Evolutionary conservation across 192 early-diverging fungal genomes (phyloP).

Genomic region (Phycomyces nitens): DNA sequence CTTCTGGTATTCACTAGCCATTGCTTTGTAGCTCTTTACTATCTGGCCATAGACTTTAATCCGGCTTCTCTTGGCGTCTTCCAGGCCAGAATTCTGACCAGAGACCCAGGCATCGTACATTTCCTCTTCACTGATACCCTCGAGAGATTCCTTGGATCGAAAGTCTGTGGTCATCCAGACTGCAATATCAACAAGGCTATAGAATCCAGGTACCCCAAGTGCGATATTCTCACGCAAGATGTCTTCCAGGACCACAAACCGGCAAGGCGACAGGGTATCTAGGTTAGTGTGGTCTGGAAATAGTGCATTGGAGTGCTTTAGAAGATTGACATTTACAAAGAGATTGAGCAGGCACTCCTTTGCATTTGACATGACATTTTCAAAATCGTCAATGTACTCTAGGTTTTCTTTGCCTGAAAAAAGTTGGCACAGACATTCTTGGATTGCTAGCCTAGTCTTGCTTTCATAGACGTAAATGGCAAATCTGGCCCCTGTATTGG

Average conservation of each 20-base stretch:
- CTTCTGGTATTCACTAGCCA: background rate
- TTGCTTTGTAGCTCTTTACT: background rate
- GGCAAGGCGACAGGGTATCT: background rate
- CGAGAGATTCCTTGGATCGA: background rate
- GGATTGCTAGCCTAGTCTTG: too few species aligned
- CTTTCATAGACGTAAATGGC: too few species aligned
- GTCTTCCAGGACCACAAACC: constrained; percentile 8
- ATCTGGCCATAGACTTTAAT: background rate
- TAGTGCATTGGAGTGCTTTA: too few species aligned
- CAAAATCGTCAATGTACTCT: too few species aligned
- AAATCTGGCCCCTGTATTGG: too few species aligned
- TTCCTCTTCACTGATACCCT: background rate
- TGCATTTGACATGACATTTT: too few species aligned
- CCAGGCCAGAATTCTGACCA: background rate
- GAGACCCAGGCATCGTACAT: background rate
- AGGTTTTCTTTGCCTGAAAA: too few species aligned
- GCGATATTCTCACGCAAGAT: constrained; percentile 12
- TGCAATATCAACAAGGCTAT: constrained; percentile 13
- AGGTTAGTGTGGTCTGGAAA: too few species aligned
- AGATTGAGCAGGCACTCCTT: too few species aligned
- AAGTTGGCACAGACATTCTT: too few species aligned
- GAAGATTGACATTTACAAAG: too few species aligned
- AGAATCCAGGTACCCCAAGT: constrained; percentile 15
- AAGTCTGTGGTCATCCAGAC: background rate
- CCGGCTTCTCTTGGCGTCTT: background rate